Evolutionary conservation across 805 yeast species (phyloP).

Genomic region (Yamadazyma insecticola): DNA sequence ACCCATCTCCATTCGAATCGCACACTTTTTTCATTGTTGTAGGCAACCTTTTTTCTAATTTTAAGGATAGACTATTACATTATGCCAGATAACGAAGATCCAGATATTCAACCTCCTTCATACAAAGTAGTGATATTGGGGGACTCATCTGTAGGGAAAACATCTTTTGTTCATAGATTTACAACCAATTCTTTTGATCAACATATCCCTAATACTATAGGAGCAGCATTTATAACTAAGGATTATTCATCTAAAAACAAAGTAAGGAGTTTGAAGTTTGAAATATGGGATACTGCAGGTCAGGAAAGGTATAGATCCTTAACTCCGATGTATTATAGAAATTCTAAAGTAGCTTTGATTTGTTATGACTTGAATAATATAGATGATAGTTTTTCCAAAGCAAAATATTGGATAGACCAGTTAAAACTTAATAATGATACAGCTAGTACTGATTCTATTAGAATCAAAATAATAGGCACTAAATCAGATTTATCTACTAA

Average conservation of each 20-base stretch:
- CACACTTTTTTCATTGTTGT: too few species aligned
- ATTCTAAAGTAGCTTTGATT: conserved; percentile 68
- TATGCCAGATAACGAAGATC: too few species aligned
- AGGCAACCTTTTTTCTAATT: too few species aligned
- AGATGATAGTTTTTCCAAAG: conserved; percentile 52
- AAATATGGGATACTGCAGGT: conserved; percentile 87
- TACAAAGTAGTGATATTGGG: conserved; percentile 42
- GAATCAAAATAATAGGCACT: conserved; percentile 67
- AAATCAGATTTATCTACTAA: conserved; percentile 58
- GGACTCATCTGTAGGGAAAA: conserved; percentile 59
- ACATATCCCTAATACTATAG: conserved; percentile 86
- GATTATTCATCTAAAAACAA: conserved; percentile 33
- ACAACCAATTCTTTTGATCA: conserved; percentile 69
- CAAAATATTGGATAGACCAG: conserved; percentile 89
- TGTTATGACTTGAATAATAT: conserved; percentile 74
- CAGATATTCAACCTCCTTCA: too few species aligned
- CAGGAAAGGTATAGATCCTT: conserved; percentile 74
- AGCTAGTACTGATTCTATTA: conserved; percentile 18
- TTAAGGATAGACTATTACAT: too few species aligned
- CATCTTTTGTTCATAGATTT: conserved; percentile 78
- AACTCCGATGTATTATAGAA: conserved; percentile 81
- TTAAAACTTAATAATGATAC: conserved; percentile 30
- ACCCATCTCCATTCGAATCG: too few species aligned
- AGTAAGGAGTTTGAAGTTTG: conserved; percentile 47
- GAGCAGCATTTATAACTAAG: conserved; percentile 97